Percentiles rank a stretch among this genome's conserved stretches.
These are phyloP conservation scores for Gossypium davidsonii DNA, from an alignment of 441 rosid species.

Conservation along the genomic window DNA sequence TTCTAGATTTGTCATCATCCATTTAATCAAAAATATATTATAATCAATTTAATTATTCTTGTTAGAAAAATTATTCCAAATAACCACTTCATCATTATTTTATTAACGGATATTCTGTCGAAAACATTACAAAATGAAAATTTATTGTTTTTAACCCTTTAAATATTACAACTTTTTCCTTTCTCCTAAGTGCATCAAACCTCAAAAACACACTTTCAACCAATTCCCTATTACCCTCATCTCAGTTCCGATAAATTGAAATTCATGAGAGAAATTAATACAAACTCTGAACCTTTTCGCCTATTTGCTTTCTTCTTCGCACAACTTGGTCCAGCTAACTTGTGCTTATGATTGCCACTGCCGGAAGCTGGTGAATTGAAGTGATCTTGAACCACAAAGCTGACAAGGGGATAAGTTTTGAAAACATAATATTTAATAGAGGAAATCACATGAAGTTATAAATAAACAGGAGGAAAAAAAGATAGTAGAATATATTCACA, in stretches of 20 bases:
- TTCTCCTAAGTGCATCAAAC: slow-evolving; percentile 44
- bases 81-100: no score
- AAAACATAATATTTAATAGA: background rate
- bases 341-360: slow-evolving; percentile 8
- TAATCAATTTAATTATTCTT: no score
- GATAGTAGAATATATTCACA: slow-evolving; percentile 2
- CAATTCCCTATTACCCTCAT: slow-evolving; percentile 9
- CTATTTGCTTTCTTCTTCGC: slow-evolving; percentile 17
- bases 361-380: background rate
- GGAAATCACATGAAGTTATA: slow-evolving; percentile 20
- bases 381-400: slow-evolving; percentile 4
- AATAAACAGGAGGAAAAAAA: background rate
- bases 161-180: background rate
- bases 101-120: no score
- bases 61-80: no score
- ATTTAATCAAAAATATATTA: no score
- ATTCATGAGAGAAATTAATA: slow-evolving; percentile 23
- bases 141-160: no score
- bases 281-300: slow-evolving; percentile 18
- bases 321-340: slow-evolving; percentile 8
- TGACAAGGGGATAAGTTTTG: background rate
- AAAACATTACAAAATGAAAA: no score
- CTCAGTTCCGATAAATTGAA: slow-evolving; percentile 4
- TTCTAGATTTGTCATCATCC: no score
- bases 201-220: slow-evolving; percentile 20